A percentile compares a stretch with the other conserved stretches of the same genome.
Conservation (phyloP, 768 basidiomycete species). For the Russula foetens region DNA sequence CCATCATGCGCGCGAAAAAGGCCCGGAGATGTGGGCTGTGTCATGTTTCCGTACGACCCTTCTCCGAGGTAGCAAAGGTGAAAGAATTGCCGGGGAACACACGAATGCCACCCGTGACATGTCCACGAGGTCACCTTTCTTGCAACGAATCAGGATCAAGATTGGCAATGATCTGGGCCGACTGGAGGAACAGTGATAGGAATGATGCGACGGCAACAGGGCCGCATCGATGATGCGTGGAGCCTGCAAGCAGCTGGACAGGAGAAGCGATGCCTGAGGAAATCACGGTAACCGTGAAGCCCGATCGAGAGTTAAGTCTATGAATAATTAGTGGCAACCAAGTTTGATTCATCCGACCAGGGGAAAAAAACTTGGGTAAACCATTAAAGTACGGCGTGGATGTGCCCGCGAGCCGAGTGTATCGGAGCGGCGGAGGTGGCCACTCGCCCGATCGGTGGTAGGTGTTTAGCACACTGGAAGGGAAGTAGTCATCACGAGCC, state of each 20-base stretch:
- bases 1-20: neutral
- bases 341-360: neutral
- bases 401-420: neutral
- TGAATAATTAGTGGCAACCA: neutral
- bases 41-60: neutral
- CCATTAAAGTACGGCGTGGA: neutral
- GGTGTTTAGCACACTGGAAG: neutral
- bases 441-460: neutral
- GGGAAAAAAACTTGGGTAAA: neutral
- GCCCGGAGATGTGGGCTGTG: neutral
- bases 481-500: neutral
- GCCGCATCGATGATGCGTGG: neutral
- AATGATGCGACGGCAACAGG: neutral
- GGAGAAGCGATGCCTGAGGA: neutral
- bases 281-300: neutral
- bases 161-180: neutral
- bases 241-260: neutral
- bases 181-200: neutral
- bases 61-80: neutral
- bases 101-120: neutral
- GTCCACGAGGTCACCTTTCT: neutral
- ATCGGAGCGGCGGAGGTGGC: neutral
- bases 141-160: neutral
- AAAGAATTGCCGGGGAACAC: neutral
- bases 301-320: conserved; percentile 2